A percentile compares a stretch with the other conserved stretches of the same genome.
Evolutionary conservation across 352 stramenopile species (phyloP).

Genomic region (Phytophthora sansomeana): DNA sequence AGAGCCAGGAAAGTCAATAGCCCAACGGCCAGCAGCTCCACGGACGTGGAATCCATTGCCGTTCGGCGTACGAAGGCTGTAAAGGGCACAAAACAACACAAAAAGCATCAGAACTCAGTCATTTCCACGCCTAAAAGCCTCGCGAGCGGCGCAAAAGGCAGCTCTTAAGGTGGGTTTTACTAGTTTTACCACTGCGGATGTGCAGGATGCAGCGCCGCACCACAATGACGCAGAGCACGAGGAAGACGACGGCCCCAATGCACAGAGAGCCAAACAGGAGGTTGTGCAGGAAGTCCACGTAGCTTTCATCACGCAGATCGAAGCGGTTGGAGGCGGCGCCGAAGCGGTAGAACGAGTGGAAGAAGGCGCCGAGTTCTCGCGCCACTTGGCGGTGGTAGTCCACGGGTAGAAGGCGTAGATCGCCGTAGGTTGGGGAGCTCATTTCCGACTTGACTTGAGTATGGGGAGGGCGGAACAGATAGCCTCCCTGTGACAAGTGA

Average conservation of each 20-base stretch:
- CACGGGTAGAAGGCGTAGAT: constrained; percentile 62
- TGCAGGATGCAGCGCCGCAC: constrained; percentile 76
- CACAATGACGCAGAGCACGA: constrained; percentile 71
- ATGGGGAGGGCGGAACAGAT: background rate
- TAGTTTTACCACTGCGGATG: constrained; percentile 63
- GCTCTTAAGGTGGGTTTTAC: background rate
- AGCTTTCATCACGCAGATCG: constrained; percentile 56
- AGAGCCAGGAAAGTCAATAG: constrained; percentile 80
- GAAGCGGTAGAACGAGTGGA: constrained; percentile 87
- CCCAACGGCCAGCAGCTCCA: constrained; percentile 77
- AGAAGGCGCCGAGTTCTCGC: constrained; percentile 72
- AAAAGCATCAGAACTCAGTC: constrained; percentile 18
- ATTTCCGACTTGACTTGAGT: constrained; percentile 26
- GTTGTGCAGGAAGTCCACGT: constrained; percentile 75
- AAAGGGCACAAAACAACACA: constrained; percentile 16
- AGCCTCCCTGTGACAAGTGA: background rate
- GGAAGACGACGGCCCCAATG: constrained; percentile 69
- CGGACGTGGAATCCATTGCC: constrained; percentile 55
- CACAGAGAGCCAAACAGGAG: constrained; percentile 72
- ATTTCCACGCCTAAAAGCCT: constrained; percentile 1
- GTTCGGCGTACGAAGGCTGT: constrained; percentile 53
- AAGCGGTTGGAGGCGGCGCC: constrained; percentile 61
- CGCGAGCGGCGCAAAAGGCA: background rate
- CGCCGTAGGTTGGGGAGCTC: constrained; percentile 27
- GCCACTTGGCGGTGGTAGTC: constrained; percentile 79